Evolutionary conservation across 208 protist genomes (phyloP), one percentile per base, ranked within the genome.

Genomic region (Acanthamoeba culbertsoni): DNA sequence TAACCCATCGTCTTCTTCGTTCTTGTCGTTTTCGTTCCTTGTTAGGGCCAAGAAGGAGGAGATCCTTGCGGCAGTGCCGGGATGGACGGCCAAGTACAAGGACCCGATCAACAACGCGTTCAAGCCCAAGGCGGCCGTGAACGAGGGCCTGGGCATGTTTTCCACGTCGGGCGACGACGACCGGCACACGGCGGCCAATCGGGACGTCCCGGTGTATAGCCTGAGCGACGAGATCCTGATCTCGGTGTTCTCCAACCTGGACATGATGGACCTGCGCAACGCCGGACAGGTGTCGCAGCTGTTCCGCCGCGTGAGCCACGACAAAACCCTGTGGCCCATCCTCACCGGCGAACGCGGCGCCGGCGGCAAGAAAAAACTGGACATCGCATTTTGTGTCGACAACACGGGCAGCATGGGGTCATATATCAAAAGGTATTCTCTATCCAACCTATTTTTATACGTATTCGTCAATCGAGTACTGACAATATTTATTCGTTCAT

Each of bases 361-460:
- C 71, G 71, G 71, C n/a, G 71, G 71, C n/a, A 82, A 82, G 71
- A 82, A 82, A 43, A 82, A 82, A 43, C 71, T 82, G 26, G 71
- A 82, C 71, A 53, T 82, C 42, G 71, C 71, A 35, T 82, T 82
- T n/a, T 82, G 71, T 35, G 71, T 82, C 10, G 71, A 82, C 71
- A 82, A 82, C n/a, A 82, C 71, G 12, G 71, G 71, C 71, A 82
- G 71, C 71, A 82, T 82, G 71, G 71, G 71, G 5, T 45, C 42
- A 35, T 82, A 82, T 43, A 82, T 82, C 71, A 82, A 82, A 43
- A 82, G 71, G 71, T 53, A 53, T 26, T 5, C 42, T 6, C 4
- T 1, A 3, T n/a, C 31, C 18, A 16, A 53, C 42, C 51, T 59
- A n/a, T 59, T 59, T n/a, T n/a, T n/a, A n/a, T n/a, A n/a, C n/a